Evolutionary conservation across 2,329 filamentous ascomycete species (phyloP), one percentile per base, ranked within the genome.

Genomic region (Thielaviopsis populi): DNA sequence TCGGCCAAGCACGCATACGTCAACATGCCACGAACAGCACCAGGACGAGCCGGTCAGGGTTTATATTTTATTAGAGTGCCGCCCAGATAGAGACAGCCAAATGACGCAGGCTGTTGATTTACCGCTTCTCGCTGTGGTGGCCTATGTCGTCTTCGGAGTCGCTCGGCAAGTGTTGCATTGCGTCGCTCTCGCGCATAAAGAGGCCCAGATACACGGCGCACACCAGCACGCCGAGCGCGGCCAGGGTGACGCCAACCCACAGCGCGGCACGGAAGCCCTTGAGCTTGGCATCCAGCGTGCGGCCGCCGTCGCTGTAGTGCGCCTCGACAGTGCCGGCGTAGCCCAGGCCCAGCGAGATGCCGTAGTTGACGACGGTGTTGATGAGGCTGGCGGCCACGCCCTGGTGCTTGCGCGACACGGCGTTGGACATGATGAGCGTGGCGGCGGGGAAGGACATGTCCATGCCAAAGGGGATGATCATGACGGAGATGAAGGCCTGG

Each of bases 321-420:
- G 73, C 72, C 69, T 87, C 83, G 1, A 87, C 79, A 0, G 83
- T 87, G 0, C 83, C 84, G 0, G 84, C 84, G 56, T 89, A 79
- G 0, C 85, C 86, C 0, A 89, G 75, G 0, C 82, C 83, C 2
- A 88, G 71, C 1, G 82, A 83, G 41, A 88, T 87, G 65, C 79
- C 80, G 69, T 88, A 89, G 71, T 89, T 87, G 66, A 88, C 80
- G 11, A 85, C 76, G 0, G 84, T 87, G 65, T 79, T 83, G 40
- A 87, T 81, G 5, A 88, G 70, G 19, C 78, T 81, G 10, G 75
- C 76, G 0, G 73, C 77, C 11, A 79, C 74, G 3, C 77, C 77
- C 68, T 79, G 76, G 63, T 80, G 74, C 50, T 76, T 72, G 63
- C 73, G 74, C 13, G 74, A 70, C 0, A 80, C 75, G 1, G 74